phyloP scores from a whole-genome alignment of 2,329 filamentous ascomycete species.

The Aspergillus oerlinghausenensis region DNA sequence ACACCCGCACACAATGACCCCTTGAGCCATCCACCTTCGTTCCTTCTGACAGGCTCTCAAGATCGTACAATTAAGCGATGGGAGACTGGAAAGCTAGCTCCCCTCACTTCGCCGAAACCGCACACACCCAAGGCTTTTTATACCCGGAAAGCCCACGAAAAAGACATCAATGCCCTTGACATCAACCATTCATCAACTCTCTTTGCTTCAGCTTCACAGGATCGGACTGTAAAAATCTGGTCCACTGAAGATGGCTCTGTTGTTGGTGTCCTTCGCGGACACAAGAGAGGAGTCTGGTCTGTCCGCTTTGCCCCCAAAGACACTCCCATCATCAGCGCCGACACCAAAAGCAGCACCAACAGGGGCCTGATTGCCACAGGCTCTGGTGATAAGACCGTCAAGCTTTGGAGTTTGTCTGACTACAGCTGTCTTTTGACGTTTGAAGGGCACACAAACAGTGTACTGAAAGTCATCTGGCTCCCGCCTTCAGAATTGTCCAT shows the following conservation, averaged over 20 bases:
- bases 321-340: slow-evolving; percentile 70
- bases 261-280: slow-evolving; percentile 83
- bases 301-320: slow-evolving; percentile 81
- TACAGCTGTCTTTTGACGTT: slow-evolving; percentile 92
- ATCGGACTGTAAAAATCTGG: slow-evolving; percentile 96
- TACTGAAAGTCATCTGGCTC: slow-evolving; percentile 90
- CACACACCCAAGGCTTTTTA: slow-evolving; percentile 58
- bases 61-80: slow-evolving; percentile 94
- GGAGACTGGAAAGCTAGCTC: slow-evolving; percentile 66
- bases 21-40: slow-evolving; percentile 73
- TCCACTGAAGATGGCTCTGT: slow-evolving; percentile 84
- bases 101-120: slow-evolving; percentile 39
- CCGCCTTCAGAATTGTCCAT: slow-evolving; percentile 44
- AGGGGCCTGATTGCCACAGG: slow-evolving; percentile 84
- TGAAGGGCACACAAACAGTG: slow-evolving; percentile 92
- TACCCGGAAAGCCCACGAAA: slow-evolving; percentile 94
- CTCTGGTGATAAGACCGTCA: slow-evolving; percentile 92
- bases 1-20: slow-evolving; percentile 70
- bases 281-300: slow-evolving; percentile 93
- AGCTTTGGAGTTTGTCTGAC: slow-evolving; percentile 88
- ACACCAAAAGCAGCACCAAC: slow-evolving; percentile 63
- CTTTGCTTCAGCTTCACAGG: slow-evolving; percentile 94
- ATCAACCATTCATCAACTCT: slow-evolving; percentile 68
- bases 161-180: slow-evolving; percentile 95
- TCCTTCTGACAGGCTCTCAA: slow-evolving; percentile 86